A percentile compares a stretch with the other conserved stretches of the same genome.
These are phyloP conservation scores for Tetrahymena elliotti DNA, from an alignment of 73 alveolate genomes.

Conservation along the genomic window DNA sequence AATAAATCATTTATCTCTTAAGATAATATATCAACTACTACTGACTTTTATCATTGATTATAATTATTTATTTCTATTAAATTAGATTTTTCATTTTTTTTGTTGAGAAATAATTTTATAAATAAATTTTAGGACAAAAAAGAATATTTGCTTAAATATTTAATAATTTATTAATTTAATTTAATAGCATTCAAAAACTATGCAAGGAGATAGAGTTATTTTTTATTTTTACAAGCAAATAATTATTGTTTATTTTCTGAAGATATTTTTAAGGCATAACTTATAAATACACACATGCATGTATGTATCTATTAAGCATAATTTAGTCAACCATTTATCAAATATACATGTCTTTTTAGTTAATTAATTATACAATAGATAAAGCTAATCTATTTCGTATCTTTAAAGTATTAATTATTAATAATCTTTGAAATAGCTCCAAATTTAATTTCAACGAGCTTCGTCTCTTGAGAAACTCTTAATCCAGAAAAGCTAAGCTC, in stretches of 20 bases:
- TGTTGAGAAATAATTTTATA: too few relatives aligned
- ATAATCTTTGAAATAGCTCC: neutral
- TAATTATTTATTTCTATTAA: too few relatives aligned
- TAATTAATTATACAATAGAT: neutral
- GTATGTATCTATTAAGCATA: neutral
- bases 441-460: conserved; percentile 15
- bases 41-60: neutral
- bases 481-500: conserved; percentile 35
- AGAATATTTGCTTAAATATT: too few relatives aligned
- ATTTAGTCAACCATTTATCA: too few relatives aligned
- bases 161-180: too few relatives aligned
- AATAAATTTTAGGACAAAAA: too few relatives aligned
- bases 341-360: too few relatives aligned
- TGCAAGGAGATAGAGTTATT: neutral
- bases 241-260: neutral
- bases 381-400: neutral
- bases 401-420: neutral
- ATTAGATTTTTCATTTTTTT: neutral
- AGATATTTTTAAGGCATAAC: too few relatives aligned
- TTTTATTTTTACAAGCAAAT: neutral
- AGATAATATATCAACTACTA: neutral
- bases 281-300: neutral
- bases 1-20: neutral
- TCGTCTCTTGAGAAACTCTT: conserved; percentile 39
- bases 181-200: neutral